Evolutionary conservation across 805 yeast species (phyloP).

Genomic region (Wickerhamomyces bovis): DNA sequence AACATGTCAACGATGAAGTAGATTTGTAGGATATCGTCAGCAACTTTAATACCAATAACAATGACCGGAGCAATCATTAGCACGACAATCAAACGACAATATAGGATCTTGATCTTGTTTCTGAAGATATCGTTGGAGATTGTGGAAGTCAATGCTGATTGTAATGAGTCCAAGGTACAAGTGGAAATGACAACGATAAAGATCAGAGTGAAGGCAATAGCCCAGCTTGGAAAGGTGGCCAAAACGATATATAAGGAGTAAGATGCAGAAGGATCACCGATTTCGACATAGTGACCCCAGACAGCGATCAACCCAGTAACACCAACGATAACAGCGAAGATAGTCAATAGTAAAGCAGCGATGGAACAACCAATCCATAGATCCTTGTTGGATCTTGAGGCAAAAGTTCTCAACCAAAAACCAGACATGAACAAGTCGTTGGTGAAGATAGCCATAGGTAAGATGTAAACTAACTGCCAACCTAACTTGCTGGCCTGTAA

Average conservation of each 20-base stretch:
- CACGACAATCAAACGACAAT: slow-evolving; percentile 64
- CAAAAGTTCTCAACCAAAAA: slow-evolving; percentile 92
- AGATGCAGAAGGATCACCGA: slow-evolving; percentile 44
- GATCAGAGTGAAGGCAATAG: slow-evolving; percentile 74
- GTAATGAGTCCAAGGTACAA: slow-evolving; percentile 84
- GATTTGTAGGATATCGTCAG: slow-evolving; percentile 78
- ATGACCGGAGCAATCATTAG: slow-evolving; percentile 81
- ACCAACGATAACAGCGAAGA: slow-evolving; percentile 68
- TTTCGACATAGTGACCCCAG: slow-evolving; percentile 68
- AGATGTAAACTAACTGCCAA: slow-evolving; percentile 83
- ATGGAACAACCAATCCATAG: slow-evolving; percentile 67
- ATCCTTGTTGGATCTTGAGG: slow-evolving; percentile 73
- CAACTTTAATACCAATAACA: slow-evolving; percentile 76
- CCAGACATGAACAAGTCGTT: slow-evolving; percentile 89
- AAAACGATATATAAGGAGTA: slow-evolving; percentile 71
- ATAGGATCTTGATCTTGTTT: slow-evolving; percentile 63
- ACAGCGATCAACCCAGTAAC: slow-evolving; percentile 83
- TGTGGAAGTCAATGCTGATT: slow-evolving; percentile 82
- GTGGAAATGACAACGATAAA: slow-evolving; percentile 72
- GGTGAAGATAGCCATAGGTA: slow-evolving; percentile 81
- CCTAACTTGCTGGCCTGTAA: slow-evolving; percentile 66
- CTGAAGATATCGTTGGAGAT: slow-evolving; percentile 87
- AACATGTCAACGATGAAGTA: slow-evolving; percentile 88
- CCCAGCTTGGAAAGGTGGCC: slow-evolving; percentile 76
- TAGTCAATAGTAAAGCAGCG: slow-evolving; percentile 62